Conservation (phyloP, 768 basidiomycete species). For the Rhodotorula diobovata region DNA sequence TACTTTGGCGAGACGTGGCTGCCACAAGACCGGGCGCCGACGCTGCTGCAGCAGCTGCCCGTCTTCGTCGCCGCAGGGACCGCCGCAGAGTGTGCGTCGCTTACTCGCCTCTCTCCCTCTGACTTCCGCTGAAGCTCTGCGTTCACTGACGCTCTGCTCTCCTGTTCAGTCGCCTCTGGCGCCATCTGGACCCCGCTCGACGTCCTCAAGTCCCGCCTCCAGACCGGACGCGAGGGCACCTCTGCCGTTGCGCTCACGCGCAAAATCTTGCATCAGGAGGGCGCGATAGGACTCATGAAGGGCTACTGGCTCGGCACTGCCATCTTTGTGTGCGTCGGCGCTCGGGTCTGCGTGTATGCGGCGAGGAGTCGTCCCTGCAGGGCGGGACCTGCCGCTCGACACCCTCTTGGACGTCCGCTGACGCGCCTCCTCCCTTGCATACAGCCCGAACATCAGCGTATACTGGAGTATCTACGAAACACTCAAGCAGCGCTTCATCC, state of each 20-base stretch:
- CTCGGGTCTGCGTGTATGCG: no score
- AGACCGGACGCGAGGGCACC: slow-evolving; percentile 39
- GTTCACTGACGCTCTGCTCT: not conserved
- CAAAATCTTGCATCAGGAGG: slow-evolving; percentile 39
- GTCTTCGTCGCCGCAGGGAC: slow-evolving; percentile 40
- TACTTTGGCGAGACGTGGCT: slow-evolving; percentile 25
- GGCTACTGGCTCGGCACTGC: slow-evolving; percentile 35
- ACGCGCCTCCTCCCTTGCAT: not conserved
- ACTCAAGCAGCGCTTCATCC: slow-evolving; percentile 40
- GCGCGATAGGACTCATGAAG: slow-evolving; percentile 35
- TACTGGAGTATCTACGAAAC: slow-evolving; percentile 41
- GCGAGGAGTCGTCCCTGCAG: no score
- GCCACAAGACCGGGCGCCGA: slow-evolving; percentile 27
- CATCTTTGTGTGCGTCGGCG: slow-evolving; percentile 16
- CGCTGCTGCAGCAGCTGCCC: slow-evolving; percentile 34
- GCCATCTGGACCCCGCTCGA: slow-evolving; percentile 39
- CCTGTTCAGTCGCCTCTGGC: slow-evolving; percentile 37
- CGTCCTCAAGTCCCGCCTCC: slow-evolving; percentile 39
- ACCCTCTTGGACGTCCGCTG: not conserved
- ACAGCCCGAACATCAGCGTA: slow-evolving; percentile 20
- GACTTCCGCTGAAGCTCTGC: no score
- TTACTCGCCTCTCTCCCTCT: not conserved
- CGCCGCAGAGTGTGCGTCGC: slow-evolving; percentile 35
- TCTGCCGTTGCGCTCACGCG: slow-evolving; percentile 29
- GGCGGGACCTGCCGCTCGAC: no score